Base-by-base conservation (phyloP, 192 early-diverging fungal genomes). In the Geranomyces variabilis region DNA sequence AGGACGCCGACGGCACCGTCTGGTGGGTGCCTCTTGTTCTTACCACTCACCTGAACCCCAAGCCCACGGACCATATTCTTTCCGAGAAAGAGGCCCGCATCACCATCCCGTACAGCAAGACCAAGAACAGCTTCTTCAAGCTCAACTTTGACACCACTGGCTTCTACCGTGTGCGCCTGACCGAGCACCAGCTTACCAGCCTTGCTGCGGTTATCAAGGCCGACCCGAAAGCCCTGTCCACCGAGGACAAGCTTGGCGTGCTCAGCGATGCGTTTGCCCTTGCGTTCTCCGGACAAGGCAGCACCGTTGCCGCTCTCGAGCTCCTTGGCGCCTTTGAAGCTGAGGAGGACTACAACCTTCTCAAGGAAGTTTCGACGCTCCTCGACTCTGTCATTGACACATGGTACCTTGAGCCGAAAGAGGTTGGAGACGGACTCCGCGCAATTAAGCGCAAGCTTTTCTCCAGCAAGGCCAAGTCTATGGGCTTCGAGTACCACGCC, bases 21-120 rank as follows among this genome's bases (percentile, higher is more conserved):
- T 97, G 95, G 96, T 92, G 88, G 84, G 88, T 94, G 17, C 96
- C 96, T 21, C 78, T 98, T 43, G 69, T 51, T 17, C 73, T 87
- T 43, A 63, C 76, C 62, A 84, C 83, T 15, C 64, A 84, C 87
- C 26, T 62, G 22, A 70, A 48, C 47, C 41, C 79, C 24, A 56
- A 77, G 13, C 80, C 88, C 44, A 78, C 88, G 29, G 34, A 81
- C 26, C 79, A 91, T 63, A 79, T 89, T 19, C 72, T 89, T 14
- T 76, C 79, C 31, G 71, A 80, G 24, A 80, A 78, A 67, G 67
- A 62, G n/a, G 79, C 71, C 33, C 66, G 34, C 30, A 56, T 86
- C 45, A 85, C 79, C n/a, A 79, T 86, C 73, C 81, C 81, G 41
- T 86, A 86, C 76, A 48, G 53, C 46, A 58, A 72, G 44, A 56